A percentile compares a stretch with the other conserved stretches of the same genome.
Evolutionary conservation across 805 yeast species (phyloP).

Genomic region (Metschnikowia cerradonensis): DNA sequence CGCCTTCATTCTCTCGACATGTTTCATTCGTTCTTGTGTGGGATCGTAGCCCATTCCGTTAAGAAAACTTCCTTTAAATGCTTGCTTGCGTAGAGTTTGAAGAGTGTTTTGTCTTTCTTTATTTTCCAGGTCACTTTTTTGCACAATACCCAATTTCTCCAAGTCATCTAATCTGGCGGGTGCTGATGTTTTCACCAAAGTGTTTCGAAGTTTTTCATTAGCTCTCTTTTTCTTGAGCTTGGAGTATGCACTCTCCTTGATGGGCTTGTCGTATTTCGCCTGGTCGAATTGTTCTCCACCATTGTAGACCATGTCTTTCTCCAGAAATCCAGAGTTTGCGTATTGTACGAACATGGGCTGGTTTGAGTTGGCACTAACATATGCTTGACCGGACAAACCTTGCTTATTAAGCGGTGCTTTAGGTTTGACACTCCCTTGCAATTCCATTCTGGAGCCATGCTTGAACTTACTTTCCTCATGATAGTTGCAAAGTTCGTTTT

Average conservation of each 20-base stretch:
- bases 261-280: constrained; percentile 18
- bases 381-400: constrained; percentile 17
- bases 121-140: constrained; percentile 17
- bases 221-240: constrained; percentile 18
- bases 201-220: constrained; percentile 14
- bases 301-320: constrained; percentile 12
- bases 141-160: constrained; percentile 18
- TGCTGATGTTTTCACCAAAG: constrained; percentile 10
- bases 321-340: constrained; percentile 14
- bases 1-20: constrained; percentile 4
- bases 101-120: constrained; percentile 12
- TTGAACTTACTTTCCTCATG: constrained; percentile 61
- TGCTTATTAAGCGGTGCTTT: constrained; percentile 51
- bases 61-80: constrained; percentile 39
- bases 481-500: constrained; percentile 59
- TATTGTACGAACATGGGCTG: constrained; percentile 20
- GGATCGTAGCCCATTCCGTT: constrained; percentile 53
- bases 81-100: constrained; percentile 22
- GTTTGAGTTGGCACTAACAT: constrained; percentile 20
- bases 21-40: constrained; percentile 19
- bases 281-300: constrained; percentile 19
- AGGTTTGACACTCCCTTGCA: constrained; percentile 56
- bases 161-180: constrained; percentile 12
- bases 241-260: constrained; percentile 12
- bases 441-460: constrained; percentile 63